Percentiles rank a stretch among this genome's conserved stretches.
These are phyloP conservation scores for Aspergillus sparsus DNA, from an alignment of 495 filamentous ascomycete species.

Conservation along the genomic window DNA sequence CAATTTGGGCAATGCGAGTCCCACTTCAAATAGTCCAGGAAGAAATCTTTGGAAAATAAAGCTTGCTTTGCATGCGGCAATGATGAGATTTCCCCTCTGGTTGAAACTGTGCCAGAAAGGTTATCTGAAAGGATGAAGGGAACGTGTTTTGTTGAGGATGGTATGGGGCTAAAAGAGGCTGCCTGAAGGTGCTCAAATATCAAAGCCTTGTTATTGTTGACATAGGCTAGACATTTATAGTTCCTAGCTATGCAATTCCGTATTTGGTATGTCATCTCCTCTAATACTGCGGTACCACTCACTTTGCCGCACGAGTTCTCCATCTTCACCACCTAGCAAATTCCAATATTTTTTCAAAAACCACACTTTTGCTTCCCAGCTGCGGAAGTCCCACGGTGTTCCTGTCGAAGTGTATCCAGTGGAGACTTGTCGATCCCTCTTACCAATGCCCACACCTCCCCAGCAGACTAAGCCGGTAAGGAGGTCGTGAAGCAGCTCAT, in stretches of 20 bases:
- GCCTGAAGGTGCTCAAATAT: too few relatives aligned
- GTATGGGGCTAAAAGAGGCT: too few relatives aligned
- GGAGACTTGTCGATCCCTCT: conserved; percentile 24
- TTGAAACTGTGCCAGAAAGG: too few relatives aligned
- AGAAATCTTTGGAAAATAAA: too few relatives aligned
- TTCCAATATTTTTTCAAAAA: conserved; percentile 39
- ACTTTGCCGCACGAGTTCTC: conserved; percentile 34
- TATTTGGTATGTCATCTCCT: conserved; percentile 17
- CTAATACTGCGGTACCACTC: conserved; percentile 33
- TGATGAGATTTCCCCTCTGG: too few relatives aligned
- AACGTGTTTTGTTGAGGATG: too few relatives aligned
- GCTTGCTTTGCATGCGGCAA: too few relatives aligned
- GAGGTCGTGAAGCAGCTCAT: conserved; percentile 29
- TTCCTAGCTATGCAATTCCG: neutral
- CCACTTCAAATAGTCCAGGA: too few relatives aligned
- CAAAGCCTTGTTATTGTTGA: too few relatives aligned
- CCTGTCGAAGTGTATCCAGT: conserved; percentile 28
- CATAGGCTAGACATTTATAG: too few relatives aligned
- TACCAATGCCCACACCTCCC: conserved; percentile 29
- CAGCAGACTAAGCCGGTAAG: conserved; percentile 30
- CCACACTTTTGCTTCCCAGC: conserved; percentile 33
- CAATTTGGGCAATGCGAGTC: too few relatives aligned
- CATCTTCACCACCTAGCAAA: conserved; percentile 28
- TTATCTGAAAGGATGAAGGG: too few relatives aligned
- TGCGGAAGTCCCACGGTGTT: conserved; percentile 33